A percentile compares a stretch with the other conserved stretches of the same genome.
phyloP scores from a whole-genome alignment of 148 eudicot species.

The Linanthus parryae region DNA sequence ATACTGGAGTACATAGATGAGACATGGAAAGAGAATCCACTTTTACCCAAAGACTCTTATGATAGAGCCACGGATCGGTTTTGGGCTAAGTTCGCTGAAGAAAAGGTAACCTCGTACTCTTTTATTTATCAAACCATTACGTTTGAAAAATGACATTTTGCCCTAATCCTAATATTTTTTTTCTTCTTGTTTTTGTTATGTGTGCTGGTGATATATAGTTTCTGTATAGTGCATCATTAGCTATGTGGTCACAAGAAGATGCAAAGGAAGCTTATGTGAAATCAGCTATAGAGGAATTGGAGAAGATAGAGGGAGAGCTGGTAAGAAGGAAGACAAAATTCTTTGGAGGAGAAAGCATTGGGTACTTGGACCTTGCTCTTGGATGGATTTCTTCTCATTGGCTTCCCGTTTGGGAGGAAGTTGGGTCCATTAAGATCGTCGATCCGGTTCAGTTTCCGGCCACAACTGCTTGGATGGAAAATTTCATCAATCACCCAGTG shows the following conservation, averaged over 20 bases:
- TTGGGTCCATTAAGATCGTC: conserved; percentile 2
- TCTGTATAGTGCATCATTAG: neutral
- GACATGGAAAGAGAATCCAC: conserved; percentile 12
- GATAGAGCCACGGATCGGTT: conserved; percentile 18
- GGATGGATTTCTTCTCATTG: conserved; percentile 11
- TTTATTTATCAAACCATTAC: neutral
- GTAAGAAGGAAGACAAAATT: conserved; percentile 16
- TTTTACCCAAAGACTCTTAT: conserved; percentile 21
- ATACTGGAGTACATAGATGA: conserved; percentile 28
- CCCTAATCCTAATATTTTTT: neutral
- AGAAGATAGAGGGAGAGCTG: conserved; percentile 18
- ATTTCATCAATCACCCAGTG: conserved; percentile 2
- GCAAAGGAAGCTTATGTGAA: conserved; percentile 10
- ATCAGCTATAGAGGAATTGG: conserved; percentile 14
- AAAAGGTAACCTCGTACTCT: conserved; percentile 11
- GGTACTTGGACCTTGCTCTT: conserved; percentile 18
- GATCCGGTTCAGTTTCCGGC: conserved; percentile 3
- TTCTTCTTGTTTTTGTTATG: neutral
- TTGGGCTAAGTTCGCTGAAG: conserved; percentile 20
- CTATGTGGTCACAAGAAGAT: conserved; percentile 20
- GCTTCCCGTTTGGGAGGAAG: conserved; percentile 5
- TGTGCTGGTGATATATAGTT: conserved; percentile 6
- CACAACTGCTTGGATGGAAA: neutral
- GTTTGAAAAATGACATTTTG: neutral
- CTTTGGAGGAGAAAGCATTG: conserved; percentile 28